These are phyloP conservation scores for Allomyces javanicus DNA, from an alignment of 192 early-diverging fungal species.

Conservation along the genomic window DNA sequence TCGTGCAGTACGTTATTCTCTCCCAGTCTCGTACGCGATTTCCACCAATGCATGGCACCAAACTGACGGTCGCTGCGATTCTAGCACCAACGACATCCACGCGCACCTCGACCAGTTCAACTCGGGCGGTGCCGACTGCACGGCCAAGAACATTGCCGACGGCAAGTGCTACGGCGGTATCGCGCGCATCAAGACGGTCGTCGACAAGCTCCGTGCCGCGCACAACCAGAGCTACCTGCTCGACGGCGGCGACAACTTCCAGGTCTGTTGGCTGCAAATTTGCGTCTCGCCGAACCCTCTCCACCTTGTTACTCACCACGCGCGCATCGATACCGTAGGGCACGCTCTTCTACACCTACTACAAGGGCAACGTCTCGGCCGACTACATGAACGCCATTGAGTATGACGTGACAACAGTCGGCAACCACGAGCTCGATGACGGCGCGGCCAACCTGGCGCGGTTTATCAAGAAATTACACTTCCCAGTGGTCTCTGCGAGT, in stretches of 20 bases:
- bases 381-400: conserved; percentile 41
- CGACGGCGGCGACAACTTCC: conserved; percentile 54
- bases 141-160: conserved; percentile 11
- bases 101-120: conserved; percentile 28
- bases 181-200: conserved; percentile 36
- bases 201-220: conserved; percentile 27
- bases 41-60: too few relatives aligned
- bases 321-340: conserved; percentile 13
- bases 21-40: too few relatives aligned
- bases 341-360: conserved; percentile 46
- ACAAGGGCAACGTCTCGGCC: conserved; percentile 32
- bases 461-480: conserved; percentile 32
- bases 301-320: not conserved
- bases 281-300: not conserved
- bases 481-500: conserved; percentile 46
- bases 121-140: conserved; percentile 25
- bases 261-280: conserved; percentile 4
- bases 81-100: conserved; percentile 27
- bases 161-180: conserved; percentile 34
- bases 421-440: conserved; percentile 61
- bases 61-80: too few relatives aligned
- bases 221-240: conserved; percentile 34
- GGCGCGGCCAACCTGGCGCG: conserved; percentile 29
- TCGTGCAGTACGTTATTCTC: not conserved
- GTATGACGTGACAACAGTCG: conserved; percentile 35